phyloP scores from a whole-genome alignment of 805 yeast genomes.

The Schizosaccharomyces cryophilus region DNA sequence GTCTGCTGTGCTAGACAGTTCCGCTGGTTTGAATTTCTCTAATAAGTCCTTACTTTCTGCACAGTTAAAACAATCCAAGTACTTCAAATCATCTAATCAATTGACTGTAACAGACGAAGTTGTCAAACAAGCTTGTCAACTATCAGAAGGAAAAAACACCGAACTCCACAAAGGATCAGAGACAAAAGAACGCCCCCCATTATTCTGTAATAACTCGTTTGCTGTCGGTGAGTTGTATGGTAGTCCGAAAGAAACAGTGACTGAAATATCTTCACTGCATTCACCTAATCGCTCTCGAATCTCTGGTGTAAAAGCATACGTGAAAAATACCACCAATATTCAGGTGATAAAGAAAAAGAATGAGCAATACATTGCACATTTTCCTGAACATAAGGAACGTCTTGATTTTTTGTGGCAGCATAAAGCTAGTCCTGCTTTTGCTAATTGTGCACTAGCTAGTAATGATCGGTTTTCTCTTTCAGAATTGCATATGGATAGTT shows the following conservation, averaged over 20 bases:
- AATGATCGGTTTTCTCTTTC: neutral
- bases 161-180: no score
- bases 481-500: neutral
- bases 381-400: neutral
- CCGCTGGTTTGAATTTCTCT: neutral
- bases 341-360: neutral
- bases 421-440: neutral
- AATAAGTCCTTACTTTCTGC: neutral
- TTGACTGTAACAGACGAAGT: no score
- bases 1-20: neutral
- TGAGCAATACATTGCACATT: no score
- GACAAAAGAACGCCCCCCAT: no score
- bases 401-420: neutral
- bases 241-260: neutral
- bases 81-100: neutral
- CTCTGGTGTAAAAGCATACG: neutral
- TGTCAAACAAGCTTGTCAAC: no score
- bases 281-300: neutral
- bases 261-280: neutral
- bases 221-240: neutral
- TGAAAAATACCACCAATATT: neutral
- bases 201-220: neutral
- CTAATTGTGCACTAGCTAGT: neutral
- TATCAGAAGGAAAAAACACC: no score
- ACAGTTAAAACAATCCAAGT: neutral